phyloP scores from a whole-genome alignment of 257 asterid genomes.

The Eustoma russellianum region DNA sequence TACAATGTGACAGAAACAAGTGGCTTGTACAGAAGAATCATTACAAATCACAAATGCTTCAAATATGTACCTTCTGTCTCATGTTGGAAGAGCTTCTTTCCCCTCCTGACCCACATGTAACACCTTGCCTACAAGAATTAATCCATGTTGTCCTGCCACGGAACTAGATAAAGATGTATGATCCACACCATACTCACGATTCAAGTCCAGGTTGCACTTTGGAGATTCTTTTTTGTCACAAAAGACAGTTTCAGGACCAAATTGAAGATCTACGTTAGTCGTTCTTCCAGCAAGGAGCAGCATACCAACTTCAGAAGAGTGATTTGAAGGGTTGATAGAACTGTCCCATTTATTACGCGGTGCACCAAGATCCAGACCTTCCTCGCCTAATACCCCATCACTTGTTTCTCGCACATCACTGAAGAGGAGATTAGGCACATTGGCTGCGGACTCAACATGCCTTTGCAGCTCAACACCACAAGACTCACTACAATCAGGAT shows the following conservation, averaged over 20 bases:
- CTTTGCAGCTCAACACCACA: constrained; percentile 9
- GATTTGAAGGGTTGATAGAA: background rate
- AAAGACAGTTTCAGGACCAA: background rate
- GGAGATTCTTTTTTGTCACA: background rate
- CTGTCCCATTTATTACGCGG: constrained; percentile 1
- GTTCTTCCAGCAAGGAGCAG: background rate
- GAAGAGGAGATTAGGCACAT: constrained; percentile 4
- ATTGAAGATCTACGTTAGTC: background rate
- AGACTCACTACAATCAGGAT: constrained; percentile 5
- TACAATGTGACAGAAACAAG: background rate
- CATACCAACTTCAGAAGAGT: constrained; percentile 4
- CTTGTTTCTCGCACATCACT: constrained; percentile 9
- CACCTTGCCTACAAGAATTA: background rate
- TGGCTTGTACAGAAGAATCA: background rate
- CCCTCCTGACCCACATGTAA: background rate
- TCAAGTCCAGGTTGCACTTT: background rate
- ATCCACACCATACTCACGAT: background rate
- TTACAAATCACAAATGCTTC: background rate
- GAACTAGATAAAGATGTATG: background rate
- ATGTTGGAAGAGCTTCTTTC: background rate
- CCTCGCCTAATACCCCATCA: constrained; percentile 3
- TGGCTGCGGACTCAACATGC: constrained; percentile 13
- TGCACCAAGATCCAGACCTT: background rate
- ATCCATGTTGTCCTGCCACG: background rate
- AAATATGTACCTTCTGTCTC: background rate